Evolutionary conservation across 2,329 filamentous ascomycete species (phyloP).

Genomic region (Fusarium abutilonis): DNA sequence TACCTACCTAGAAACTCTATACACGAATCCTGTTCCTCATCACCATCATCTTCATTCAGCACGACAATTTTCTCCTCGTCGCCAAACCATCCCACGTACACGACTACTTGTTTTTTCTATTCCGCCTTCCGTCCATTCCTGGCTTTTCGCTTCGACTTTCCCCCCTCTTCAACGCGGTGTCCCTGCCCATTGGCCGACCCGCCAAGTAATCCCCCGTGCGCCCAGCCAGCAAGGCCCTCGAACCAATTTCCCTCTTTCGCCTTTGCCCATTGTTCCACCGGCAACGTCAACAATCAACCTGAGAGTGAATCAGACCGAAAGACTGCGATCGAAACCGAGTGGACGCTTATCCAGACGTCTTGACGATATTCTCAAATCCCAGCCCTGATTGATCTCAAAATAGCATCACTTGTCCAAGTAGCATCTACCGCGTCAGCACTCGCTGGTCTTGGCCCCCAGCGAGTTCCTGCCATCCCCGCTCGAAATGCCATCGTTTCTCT

Average conservation of each 20-base stretch:
- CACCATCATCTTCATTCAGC: slow-evolving; percentile 39
- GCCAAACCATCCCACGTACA: slow-evolving; percentile 16
- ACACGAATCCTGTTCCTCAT: slow-evolving; percentile 21
- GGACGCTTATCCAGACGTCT: slow-evolving; percentile 20
- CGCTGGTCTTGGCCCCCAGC: slow-evolving; percentile 39
- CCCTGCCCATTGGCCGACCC: slow-evolving; percentile 42
- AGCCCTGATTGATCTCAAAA: slow-evolving; percentile 33
- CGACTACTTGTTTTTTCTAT: slow-evolving; percentile 1
- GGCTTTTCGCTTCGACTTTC: slow-evolving; percentile 18
- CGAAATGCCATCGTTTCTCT: slow-evolving; percentile 66
- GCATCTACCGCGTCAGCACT: slow-evolving; percentile 41
- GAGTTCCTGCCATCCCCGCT: slow-evolving; percentile 43
- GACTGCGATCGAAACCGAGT: slow-evolving; percentile 14
- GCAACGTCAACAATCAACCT: slow-evolving; percentile 28
- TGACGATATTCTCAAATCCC: slow-evolving; percentile 18
- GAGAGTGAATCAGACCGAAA: slow-evolving; percentile 24
- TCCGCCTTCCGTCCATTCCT: background rate
- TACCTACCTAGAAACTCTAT: slow-evolving; percentile 21
- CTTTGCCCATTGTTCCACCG: slow-evolving; percentile 36
- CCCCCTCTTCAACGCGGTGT: slow-evolving; percentile 35
- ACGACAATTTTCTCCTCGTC: slow-evolving; percentile 2
- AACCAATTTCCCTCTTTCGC: slow-evolving; percentile 44
- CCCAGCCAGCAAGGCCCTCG: slow-evolving; percentile 42
- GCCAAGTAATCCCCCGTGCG: slow-evolving; percentile 43
- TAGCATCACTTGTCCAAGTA: slow-evolving; percentile 40